Base-by-base conservation (phyloP, 2,329 filamentous ascomycete genomes). In the Colletotrichum tamarilloi region DNA sequence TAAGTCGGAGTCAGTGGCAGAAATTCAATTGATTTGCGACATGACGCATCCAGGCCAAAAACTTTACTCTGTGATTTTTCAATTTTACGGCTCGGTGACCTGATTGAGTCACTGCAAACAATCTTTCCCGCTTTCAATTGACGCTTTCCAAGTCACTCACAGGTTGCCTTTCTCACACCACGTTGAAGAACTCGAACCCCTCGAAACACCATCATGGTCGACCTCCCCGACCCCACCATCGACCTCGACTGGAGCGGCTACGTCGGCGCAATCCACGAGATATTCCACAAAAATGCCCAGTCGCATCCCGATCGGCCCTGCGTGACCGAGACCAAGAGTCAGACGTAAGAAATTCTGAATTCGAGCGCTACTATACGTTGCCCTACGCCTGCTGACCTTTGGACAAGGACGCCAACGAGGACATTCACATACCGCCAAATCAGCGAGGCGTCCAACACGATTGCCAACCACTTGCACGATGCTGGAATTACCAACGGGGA, bases 401-500 rank as follows among this genome's bases (percentile, higher is more conserved):
- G 46, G 2, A 63, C 73, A n/a, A 75, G 75, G 12, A 85, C 87
- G 3, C 55, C 67, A 19, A 87, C 91, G 8, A 86, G 91, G 80
- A 87, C 94, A 75, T 98, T 97, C 82, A 96, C 92, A 28, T 98
- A 98, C 82, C 87, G 87, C 76, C 94, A 97, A 79, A 98, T 98
- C 79, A 89, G 95, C 79, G 93, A 98, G 84, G 92, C 93, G 0
- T 93, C 94, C 35, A 97, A 97, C 80, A 87, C 91, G 22, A 82
- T 98, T 7, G 94, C 95, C 26, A 92, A 97, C 83, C 90, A 97
- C 79, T 87, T 98, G 24, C 89, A 93, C 67, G 87, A 92, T 63
- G 88, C 91, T 78, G 95, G 95, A 71, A 87, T 95, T 75, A 87
- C 91, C 72, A 87, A 91, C 76, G 95, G 95, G 9, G 95, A 98